Evolutionary conservation across 2,329 filamentous ascomycete genomes (phyloP), one percentile per base, ranked within the genome.

Genomic region (Kalaharituber pfeilii): DNA sequence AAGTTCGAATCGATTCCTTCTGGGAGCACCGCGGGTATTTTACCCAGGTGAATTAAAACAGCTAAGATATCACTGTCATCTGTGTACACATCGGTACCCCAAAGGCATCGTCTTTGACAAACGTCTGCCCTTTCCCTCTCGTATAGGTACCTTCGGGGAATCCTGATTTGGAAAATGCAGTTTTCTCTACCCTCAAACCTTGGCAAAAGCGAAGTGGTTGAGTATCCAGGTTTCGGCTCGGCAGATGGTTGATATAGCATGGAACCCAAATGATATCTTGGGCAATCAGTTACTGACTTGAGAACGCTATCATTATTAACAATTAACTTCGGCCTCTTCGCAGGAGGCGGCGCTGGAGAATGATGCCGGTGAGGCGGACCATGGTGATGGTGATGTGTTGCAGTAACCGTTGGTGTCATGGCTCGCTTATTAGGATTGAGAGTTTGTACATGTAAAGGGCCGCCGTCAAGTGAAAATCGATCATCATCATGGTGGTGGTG

Each of bases 51-150:
- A 47, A 98, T 89, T 56, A 88, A 89, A 1, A 89, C 88, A 0
- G 87, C 89, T 24, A 98, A 76, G 0, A 91, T 80, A 65, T 98
- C 91, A 0, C 87, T 94, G 68, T 98, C 91, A 62, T 98, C 91
- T 0, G 87, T 94, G 66, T 96, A 96, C 5, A 98, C 77, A 33
- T 93, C 88, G 0, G 86, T 91, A 1, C 91, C 91, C 88, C 89
- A 98, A 0, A 98, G 68, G 6, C 85, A 84, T 20, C 83, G 77
- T 29, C 86, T 78, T 6, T 79, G 71, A 9, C 87, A 93, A 51
- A 96, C 88, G 61, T 93, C 85, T 65, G 91, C 84, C 27, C 89
- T 77, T 24, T 84, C 78, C 6, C 74, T 69, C 0, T 78, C 68
- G 7, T 77, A 78, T 6, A 98, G 72, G 63, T 91, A 86, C 49